Evolutionary conservation across 169 alveolate species (phyloP).

Genomic region (Plasmodium adleri): DNA sequence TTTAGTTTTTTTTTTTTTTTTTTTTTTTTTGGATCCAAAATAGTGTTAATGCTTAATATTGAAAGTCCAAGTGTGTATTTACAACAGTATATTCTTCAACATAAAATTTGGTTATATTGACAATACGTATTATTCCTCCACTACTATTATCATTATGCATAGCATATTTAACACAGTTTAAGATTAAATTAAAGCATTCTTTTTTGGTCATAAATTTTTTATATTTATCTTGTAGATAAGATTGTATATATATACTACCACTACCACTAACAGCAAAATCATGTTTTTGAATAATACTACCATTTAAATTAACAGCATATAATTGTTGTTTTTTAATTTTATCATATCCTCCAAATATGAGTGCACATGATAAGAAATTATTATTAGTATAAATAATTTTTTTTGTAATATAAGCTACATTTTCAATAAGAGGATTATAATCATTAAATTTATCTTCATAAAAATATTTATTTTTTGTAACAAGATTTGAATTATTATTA

Average conservation of each 20-base stretch:
- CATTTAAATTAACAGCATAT: slow-evolving; percentile 93
- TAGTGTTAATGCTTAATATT: slow-evolving; percentile 11
- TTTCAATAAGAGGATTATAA: slow-evolving; percentile 80
- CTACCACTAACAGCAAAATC: slow-evolving; percentile 93
- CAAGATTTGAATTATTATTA: slow-evolving; percentile 9
- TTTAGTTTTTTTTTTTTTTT: background rate
- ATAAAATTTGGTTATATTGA: slow-evolving; percentile 65
- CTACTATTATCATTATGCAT: slow-evolving; percentile 92
- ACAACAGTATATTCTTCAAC: slow-evolving; percentile 79
- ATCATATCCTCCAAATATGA: slow-evolving; percentile 94
- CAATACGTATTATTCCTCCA: slow-evolving; percentile 93
- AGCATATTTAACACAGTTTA: slow-evolving; percentile 90
- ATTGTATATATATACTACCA: slow-evolving; percentile 93
- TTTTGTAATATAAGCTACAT: slow-evolving; percentile 87
- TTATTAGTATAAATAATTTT: slow-evolving; percentile 88
- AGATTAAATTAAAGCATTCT: slow-evolving; percentile 88
- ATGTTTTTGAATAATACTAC: slow-evolving; percentile 87
- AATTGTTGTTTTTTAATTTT: slow-evolving; percentile 87
- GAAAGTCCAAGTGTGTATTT: slow-evolving; percentile 42
- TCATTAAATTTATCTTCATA: slow-evolving; percentile 71
- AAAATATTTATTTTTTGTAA: slow-evolving; percentile 66
- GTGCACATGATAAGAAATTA: slow-evolving; percentile 89
- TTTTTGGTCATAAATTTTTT: slow-evolving; percentile 89
- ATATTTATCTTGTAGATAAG: slow-evolving; percentile 90
- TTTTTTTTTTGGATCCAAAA: background rate